Evolutionary conservation across 441 rosid genomes (phyloP).

Genomic region (Jatropha podagrica): DNA sequence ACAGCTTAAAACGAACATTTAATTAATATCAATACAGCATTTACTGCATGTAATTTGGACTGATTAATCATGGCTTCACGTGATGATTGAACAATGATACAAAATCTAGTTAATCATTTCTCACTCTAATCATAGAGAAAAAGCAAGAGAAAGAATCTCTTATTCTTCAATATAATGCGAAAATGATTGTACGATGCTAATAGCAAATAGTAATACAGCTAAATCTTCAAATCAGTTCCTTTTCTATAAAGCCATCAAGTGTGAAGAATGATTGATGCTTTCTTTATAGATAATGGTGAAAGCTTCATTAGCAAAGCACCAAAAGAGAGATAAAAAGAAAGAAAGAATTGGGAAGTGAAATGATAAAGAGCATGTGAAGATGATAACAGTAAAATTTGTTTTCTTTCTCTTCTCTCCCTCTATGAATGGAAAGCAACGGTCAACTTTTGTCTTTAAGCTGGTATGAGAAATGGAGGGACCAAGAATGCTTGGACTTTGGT

Average conservation of each 20-base stretch:
- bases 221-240: conserved; percentile 12
- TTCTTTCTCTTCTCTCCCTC: conserved; percentile 23
- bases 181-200: no score
- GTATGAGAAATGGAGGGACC: conserved; percentile 31
- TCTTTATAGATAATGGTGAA: neutral
- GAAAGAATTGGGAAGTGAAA: neutral
- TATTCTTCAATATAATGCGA: neutral
- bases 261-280: conserved; percentile 5
- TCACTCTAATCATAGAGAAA: neutral
- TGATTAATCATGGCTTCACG: neutral
- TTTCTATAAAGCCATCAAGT: conserved; percentile 5
- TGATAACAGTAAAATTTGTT: conserved; percentile 19
- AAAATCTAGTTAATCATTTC: neutral
- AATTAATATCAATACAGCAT: neutral
- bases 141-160: neutral
- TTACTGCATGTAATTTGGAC: neutral
- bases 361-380: conserved; percentile 26
- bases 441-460: conserved; percentile 31
- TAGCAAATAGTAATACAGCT: conserved; percentile 1
- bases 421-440: conserved; percentile 31
- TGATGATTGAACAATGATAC: conserved; percentile 11
- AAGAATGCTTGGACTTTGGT: conserved; percentile 27
- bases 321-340: neutral
- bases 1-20: neutral
- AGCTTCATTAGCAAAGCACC: neutral